Evolutionary conservation across 768 basidiomycete species (phyloP), one percentile per base, ranked within the genome.

Genomic region (Lenzites betulinus): DNA sequence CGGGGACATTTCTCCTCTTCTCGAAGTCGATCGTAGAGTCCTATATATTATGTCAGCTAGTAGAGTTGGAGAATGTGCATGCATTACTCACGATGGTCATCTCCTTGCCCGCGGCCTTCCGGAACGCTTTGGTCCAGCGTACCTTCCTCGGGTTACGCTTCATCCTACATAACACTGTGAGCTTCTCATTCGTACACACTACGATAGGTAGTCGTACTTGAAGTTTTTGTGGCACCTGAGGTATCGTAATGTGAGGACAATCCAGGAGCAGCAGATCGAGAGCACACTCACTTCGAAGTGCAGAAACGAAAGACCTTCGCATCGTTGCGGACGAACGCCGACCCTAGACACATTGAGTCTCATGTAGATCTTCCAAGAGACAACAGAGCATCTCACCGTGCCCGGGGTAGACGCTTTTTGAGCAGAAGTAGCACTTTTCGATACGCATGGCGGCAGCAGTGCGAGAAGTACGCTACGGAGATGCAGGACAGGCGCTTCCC

Each of bases 61-160:
- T 11, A 50, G 51, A 58, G 1, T 35, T 35, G 42, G 35, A 56
- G 39, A 48, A 49, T 33, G 36, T 41, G 28, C 57, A 54, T n/a
- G 54, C 9, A 13, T n/a, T 13, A 52, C 54, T 12, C 71, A 95
- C 95, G 70, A 99, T 90, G 5, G 92, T 95, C 97, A 99, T 99
- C 79, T 99, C 97, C 78, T 98, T 99, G 53, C 97, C 97, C 51
- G 95, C 92, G 20, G 97, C 95, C 76, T 94, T 96, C 65, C 97
- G 85, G 83, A 99, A 99, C 22, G 97, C 97, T 76, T 99, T 99
- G 46, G 97, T 99, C 97, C 97, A 99, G 67, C 93, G 82, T 38
- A 99, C 95, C 77, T 99, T 99, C 62, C 97, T 88, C 46, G 97
- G 97, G 77, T 98, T 99, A 39, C 97, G 90, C 80, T 98, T 98